A percentile compares a stretch with the other conserved stretches of the same genome.
phyloP scores from a whole-genome alignment of 108 stramenopile genomes.

The Stephanodiscus minutulus region DNA sequence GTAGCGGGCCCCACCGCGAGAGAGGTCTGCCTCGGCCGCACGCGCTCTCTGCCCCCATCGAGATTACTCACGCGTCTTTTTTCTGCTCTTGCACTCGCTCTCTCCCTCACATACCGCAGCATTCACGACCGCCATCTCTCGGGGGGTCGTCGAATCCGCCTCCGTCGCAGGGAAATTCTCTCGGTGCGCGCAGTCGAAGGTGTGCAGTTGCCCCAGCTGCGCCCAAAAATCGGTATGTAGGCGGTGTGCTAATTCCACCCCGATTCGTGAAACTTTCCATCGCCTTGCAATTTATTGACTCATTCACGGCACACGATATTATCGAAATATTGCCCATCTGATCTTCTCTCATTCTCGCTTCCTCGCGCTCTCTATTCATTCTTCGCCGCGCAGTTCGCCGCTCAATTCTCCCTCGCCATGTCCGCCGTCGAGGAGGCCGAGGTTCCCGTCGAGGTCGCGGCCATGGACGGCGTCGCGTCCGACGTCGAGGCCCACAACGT shows the following conservation, averaged over 20 bases:
- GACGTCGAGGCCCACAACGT: conserved; percentile 85
- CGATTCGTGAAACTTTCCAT: not conserved
- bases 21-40: too few species aligned
- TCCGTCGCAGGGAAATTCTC: not conserved
- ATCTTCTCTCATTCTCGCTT: too few species aligned
- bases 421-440: conserved; percentile 44
- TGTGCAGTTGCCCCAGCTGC: not conserved
- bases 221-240: not conserved
- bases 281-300: too few species aligned
- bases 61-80: not conserved
- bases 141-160: conserved; percentile 23
- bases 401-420: conserved; percentile 56
- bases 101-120: conserved; percentile 6
- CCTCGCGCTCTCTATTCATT: too few species aligned
- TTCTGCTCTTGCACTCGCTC: not conserved
- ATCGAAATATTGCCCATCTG: too few species aligned
- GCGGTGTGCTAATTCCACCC: not conserved
- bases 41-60: too few species aligned
- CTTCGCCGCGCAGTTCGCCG: too few species aligned
- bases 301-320: too few species aligned
- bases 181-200: conserved; percentile 6
- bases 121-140: conserved; percentile 39
- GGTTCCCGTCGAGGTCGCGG: conserved; percentile 74
- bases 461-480: conserved; percentile 78
- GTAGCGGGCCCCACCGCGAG: too few species aligned